Evolutionary conservation across 176 grass and related monocot species (phyloP).

Genomic region (Eleusine indica): DNA sequence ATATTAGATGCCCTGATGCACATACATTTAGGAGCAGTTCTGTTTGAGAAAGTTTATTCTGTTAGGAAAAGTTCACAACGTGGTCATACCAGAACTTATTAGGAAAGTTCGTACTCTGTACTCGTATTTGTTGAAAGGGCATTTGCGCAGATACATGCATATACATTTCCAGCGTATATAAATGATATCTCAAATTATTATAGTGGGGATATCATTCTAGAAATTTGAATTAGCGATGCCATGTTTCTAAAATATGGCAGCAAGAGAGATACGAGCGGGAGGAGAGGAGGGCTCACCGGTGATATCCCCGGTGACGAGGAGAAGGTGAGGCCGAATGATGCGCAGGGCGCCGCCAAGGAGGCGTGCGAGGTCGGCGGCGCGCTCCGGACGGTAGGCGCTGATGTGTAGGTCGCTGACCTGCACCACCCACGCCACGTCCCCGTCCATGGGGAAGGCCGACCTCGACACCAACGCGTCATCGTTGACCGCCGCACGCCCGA

Average conservation of each 20-base stretch:
- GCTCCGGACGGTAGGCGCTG: conserved; percentile 67
- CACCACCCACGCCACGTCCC: conserved; percentile 79
- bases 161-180: not conserved
- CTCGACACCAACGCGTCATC: conserved; percentile 48
- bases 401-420: conserved; percentile 87
- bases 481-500: conserved; percentile 10
- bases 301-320: conserved; percentile 84
- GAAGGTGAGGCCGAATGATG: conserved; percentile 71
- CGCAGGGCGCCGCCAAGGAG: conserved; percentile 57
- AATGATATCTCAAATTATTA: not conserved
- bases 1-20: not conserved
- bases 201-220: not conserved
- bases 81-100: not conserved
- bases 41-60: not conserved
- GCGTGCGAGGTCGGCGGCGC: conserved; percentile 59
- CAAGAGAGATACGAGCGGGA: not conserved
- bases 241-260: not conserved
- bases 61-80: not conserved
- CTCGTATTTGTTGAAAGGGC: not conserved
- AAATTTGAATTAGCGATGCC: not conserved
- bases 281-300: conserved; percentile 57
- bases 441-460: conserved; percentile 70
- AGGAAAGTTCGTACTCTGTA: not conserved
- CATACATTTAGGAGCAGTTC: not conserved
- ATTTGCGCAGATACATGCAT: not conserved